Percentiles rank a stretch among this genome's conserved stretches.
These are phyloP conservation scores for Claviceps spartinae DNA, from an alignment of 2,329 filamentous ascomycete species.

Conservation along the genomic window DNA sequence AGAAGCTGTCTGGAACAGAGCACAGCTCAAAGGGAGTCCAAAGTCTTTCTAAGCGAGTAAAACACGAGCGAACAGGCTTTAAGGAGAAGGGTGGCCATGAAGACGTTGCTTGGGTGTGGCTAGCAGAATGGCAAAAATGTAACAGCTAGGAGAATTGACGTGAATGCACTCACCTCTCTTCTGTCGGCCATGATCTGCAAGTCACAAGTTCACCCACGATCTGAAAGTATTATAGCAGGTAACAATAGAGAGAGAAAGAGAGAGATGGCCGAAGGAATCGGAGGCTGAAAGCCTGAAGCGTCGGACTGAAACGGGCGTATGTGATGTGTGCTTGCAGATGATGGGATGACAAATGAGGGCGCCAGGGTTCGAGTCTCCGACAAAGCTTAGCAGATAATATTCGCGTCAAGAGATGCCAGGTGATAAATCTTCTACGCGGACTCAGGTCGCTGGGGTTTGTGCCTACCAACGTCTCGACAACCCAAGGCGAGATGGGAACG, in stretches of 20 bases:
- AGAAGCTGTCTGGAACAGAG: neutral
- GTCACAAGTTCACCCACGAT: neutral
- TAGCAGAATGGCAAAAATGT: neutral
- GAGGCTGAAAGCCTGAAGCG: neutral
- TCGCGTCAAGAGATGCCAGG: neutral
- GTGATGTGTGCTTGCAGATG: neutral
- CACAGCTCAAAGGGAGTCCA: neutral
- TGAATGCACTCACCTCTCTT: constrained; percentile 7
- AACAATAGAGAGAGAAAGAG: neutral
- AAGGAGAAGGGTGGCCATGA: neutral
- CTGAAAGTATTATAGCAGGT: neutral
- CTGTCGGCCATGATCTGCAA: neutral
- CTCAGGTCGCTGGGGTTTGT: neutral
- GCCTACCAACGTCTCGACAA: neutral
- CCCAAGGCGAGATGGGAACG: neutral
- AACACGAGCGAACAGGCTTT: neutral
- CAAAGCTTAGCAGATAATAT: neutral
- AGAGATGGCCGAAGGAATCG: neutral
- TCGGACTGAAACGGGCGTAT: neutral
- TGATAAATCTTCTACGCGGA: neutral
- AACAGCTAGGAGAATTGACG: neutral
- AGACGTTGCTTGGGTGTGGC: neutral
- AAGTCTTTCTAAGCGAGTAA: neutral
- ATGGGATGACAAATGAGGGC: neutral
- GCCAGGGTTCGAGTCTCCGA: neutral